Conservation (phyloP, 805 yeast species). For the Sugiyamaella mastotermitis region DNA sequence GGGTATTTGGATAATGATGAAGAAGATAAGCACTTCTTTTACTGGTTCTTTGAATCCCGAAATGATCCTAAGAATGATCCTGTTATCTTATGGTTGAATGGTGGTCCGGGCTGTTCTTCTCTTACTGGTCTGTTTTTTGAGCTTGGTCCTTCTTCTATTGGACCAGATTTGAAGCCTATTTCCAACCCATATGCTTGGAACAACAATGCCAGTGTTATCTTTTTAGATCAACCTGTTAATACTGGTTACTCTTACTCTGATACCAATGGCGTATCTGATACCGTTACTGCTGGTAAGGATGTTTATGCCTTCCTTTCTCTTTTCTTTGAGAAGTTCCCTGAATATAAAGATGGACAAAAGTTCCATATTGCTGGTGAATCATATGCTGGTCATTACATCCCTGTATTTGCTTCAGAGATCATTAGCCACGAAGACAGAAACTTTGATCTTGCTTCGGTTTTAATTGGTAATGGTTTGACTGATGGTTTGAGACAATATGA, state of each 20-base stretch:
- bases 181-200: conserved; percentile 90
- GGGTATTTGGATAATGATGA: conserved; percentile 74
- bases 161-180: conserved; percentile 62
- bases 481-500: conserved; percentile 78
- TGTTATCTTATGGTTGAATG: conserved; percentile 83
- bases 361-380: conserved; percentile 95
- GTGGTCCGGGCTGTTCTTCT: conserved; percentile 98
- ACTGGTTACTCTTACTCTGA: conserved; percentile 90
- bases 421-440: conserved; percentile 49
- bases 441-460: conserved; percentile 68
- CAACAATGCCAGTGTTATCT: conserved; percentile 83
- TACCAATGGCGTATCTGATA: conserved; percentile 56
- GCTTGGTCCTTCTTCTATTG: conserved; percentile 82
- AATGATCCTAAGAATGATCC: conserved; percentile 85
- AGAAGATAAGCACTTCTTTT: conserved; percentile 89
- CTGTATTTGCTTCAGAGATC: conserved; percentile 65
- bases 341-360: conserved; percentile 59
- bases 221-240: conserved; percentile 91
- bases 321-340: conserved; percentile 83
- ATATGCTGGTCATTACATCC: conserved; percentile 93
- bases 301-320: conserved; percentile 81
- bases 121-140: conserved; percentile 89
- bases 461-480: conserved; percentile 92
- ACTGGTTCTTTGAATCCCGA: conserved; percentile 82
- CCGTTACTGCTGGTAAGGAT: conserved; percentile 84